Percentiles rank a stretch among this genome's conserved stretches.
phyloP scores from a whole-genome alignment of 2,329 filamentous ascomycete genomes.

The Chrysoporthe austroafricana region DNA sequence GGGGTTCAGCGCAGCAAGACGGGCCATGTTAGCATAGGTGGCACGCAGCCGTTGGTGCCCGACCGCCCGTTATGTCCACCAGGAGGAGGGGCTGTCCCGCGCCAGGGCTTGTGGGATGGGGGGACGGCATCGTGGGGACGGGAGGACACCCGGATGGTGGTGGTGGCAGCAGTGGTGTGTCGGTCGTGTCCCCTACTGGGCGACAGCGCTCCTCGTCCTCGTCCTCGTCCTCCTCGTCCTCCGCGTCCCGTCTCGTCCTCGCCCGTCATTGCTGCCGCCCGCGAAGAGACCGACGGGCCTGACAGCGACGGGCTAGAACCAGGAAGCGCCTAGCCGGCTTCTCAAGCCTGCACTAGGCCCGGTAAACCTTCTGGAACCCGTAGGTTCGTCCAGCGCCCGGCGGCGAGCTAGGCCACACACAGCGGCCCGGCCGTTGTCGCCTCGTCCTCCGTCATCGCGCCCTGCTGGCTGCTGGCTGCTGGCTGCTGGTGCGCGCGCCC shows the following conservation, averaged over 20 bases:
- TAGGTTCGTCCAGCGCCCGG: neutral
- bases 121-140: too few relatives aligned
- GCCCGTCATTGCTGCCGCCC: too few relatives aligned
- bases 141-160: too few relatives aligned
- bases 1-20: neutral
- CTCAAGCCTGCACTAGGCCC: neutral
- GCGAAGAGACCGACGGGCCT: too few relatives aligned
- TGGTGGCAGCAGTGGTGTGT: too few relatives aligned
- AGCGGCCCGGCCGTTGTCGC: neutral
- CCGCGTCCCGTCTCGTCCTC: too few relatives aligned
- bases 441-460: neutral
- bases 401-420: neutral
- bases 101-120: too few relatives aligned
- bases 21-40: neutral
- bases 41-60: conserved; percentile 10
- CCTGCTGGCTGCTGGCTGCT: neutral
- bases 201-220: too few relatives aligned
- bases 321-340: neutral
- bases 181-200: too few relatives aligned
- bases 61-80: neutral
- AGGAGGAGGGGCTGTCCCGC: too few relatives aligned
- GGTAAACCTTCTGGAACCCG: neutral
- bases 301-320: neutral
- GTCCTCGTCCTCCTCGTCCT: too few relatives aligned
- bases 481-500: neutral